Conservation (phyloP, 2,329 filamentous ascomycete species). For the Fusarium pseudocircinatum region DNA sequence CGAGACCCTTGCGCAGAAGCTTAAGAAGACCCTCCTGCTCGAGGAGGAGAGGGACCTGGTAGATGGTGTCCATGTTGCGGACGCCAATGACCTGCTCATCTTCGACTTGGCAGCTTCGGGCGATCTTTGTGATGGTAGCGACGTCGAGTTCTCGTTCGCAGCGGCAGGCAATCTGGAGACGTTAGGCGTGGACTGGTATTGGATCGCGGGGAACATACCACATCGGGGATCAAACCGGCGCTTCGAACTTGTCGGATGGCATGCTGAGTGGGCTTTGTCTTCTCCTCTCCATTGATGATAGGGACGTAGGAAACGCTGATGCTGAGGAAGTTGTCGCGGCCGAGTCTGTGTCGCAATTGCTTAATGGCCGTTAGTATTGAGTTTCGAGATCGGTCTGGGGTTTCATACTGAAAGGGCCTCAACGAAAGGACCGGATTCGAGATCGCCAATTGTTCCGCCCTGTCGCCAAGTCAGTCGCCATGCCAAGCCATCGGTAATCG, state of each 20-base stretch:
- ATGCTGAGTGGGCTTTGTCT: constrained; percentile 96
- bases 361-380: background rate
- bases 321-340: constrained; percentile 83
- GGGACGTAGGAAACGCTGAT: constrained; percentile 93
- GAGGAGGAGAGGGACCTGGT: constrained; percentile 94
- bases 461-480: background rate
- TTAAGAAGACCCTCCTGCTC: constrained; percentile 80
- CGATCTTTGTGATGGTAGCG: constrained; percentile 84
- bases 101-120: constrained; percentile 88
- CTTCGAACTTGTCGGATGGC: constrained; percentile 87
- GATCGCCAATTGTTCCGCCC: constrained; percentile 78
- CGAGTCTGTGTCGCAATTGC: constrained; percentile 77
- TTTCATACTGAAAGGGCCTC: constrained; percentile 72
- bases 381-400: background rate
- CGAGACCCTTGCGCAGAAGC: constrained; percentile 72
- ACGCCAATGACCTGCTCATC: constrained; percentile 88
- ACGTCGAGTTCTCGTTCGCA: constrained; percentile 81
- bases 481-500: background rate
- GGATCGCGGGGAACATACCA: constrained; percentile 58
- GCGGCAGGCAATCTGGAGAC: constrained; percentile 82
- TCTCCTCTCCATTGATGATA: constrained; percentile 75
- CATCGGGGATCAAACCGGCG: constrained; percentile 76
- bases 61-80: constrained; percentile 87
- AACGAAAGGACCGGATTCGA: constrained; percentile 88
- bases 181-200: constrained; percentile 1